Evolutionary conservation across 371 early-diverging fungal genomes (phyloP).

Genomic region (Ordospora colligata): DNA sequence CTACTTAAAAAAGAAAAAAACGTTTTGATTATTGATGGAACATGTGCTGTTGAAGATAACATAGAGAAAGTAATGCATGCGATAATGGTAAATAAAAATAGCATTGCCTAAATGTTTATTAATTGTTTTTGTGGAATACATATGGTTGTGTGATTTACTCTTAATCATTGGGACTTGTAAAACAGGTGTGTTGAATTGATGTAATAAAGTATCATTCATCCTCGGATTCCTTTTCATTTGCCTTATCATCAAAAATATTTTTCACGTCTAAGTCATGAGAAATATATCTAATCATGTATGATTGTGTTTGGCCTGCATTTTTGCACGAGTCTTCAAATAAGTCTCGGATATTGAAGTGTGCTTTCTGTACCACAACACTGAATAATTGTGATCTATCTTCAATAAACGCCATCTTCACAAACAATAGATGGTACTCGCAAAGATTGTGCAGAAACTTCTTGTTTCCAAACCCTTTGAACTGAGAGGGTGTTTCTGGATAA

Average conservation of each 20-base stretch:
- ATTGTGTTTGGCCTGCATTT: not conserved
- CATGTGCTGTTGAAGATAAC: not conserved
- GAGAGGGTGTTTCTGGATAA: not conserved
- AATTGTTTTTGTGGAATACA: too few species aligned
- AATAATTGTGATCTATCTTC: not conserved
- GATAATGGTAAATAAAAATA: too few species aligned
- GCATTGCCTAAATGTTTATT: too few species aligned
- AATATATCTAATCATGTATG: not conserved
- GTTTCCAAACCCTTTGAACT: not conserved
- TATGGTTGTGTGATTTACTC: too few species aligned
- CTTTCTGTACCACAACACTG: not conserved
- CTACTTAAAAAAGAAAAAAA: constrained; percentile 26
- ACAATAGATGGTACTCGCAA: not conserved
- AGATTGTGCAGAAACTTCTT: not conserved
- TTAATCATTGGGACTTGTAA: too few species aligned
- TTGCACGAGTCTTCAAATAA: not conserved
- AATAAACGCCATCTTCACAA: not conserved
- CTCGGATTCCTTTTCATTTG: too few species aligned
- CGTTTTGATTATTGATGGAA: constrained; percentile 24
- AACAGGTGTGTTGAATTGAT: too few species aligned
- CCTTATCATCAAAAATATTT: not conserved
- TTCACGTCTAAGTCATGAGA: not conserved
- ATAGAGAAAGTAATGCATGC: too few species aligned
- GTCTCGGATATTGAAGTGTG: not conserved
- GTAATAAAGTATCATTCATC: too few species aligned